Conservation (phyloP, 768 basidiomycete genomes). For the Lentinula detonsa region DNA sequence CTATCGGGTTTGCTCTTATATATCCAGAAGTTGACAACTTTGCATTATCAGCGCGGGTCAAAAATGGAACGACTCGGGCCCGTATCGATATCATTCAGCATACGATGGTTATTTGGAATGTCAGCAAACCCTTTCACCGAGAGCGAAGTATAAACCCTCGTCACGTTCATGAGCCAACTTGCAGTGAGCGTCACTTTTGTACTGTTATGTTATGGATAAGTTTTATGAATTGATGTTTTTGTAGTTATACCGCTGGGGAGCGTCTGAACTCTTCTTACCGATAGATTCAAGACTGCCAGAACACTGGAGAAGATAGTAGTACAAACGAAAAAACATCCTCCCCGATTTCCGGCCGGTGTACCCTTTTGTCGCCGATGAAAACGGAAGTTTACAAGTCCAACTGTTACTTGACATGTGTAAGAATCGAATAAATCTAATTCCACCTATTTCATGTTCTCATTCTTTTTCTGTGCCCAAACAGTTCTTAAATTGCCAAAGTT, state of each 20-base stretch:
- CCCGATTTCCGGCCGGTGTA: slow-evolving; percentile 3
- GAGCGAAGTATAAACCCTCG: neutral
- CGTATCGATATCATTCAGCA: neutral
- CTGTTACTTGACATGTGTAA: slow-evolving; percentile 6
- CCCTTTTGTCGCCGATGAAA: slow-evolving; percentile 28
- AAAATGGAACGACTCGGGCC: neutral
- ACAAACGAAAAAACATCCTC: neutral
- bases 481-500: neutral
- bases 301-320: neutral
- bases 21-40: neutral
- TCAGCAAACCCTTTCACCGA: neutral
- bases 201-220: neutral
- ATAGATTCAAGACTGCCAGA: neutral
- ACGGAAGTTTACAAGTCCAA: slow-evolving; percentile 35
- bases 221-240: neutral
- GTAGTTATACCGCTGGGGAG: neutral
- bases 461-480: neutral
- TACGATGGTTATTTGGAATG: neutral
- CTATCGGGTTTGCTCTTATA: neutral
- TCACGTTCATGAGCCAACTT: neutral
- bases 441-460: slow-evolving; percentile 2
- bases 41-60: neutral
- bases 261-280: neutral
- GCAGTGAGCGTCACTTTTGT: neutral
- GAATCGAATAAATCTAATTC: slow-evolving; percentile 4